Evolutionary conservation across 768 basidiomycete genomes (phyloP), one percentile per base, ranked within the genome.

Genomic region (Paxillus involutus): DNA sequence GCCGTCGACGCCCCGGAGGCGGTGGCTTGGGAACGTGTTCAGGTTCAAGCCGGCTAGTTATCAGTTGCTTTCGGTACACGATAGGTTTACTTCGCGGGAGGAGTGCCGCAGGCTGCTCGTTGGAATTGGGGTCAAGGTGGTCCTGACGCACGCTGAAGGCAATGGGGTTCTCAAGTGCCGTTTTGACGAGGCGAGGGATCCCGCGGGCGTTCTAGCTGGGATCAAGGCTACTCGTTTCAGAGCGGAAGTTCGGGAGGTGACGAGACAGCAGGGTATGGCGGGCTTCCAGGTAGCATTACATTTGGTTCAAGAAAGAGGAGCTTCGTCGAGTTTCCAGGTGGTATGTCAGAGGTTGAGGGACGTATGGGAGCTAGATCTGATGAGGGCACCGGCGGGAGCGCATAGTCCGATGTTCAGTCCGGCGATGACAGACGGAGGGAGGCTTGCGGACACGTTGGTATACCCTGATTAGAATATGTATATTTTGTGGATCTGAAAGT

Each of bases 11-110:
- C 75, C 76, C 51, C 71, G 72, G 71, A 82, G 83, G 57, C 82
- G 79, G 47, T 98, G 95, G 96, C 82, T 99, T 57, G 84, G 85
- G 42, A 89, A 86, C 62, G 80, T 97, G 40, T 95, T 98, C 80
- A 89, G 83, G 66, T 86, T 92, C 75, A 91, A 88, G 63, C 84
- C 90, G 0, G 74, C 82, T 30, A 77, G 72, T 30, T 83, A 82
- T 61, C 64, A 67, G 24, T 74, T 94, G 11, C 69, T 82, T 41
- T 91, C 88, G 4, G 69, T 76, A 13, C 76, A 80, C 51, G 83
- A 86, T 54, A 69, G 78, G 11, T 77, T 83, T 57, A 83, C 79
- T 39, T 89, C 93, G 6, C 77, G 88, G 46, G 82, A 83, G 59
- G 85, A 89, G 63, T 90, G 91, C 69, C 80, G 84, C 54, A 78